phyloP scores from a whole-genome alignment of 768 basidiomycete genomes.

The Termitomyces sp. region DNA sequence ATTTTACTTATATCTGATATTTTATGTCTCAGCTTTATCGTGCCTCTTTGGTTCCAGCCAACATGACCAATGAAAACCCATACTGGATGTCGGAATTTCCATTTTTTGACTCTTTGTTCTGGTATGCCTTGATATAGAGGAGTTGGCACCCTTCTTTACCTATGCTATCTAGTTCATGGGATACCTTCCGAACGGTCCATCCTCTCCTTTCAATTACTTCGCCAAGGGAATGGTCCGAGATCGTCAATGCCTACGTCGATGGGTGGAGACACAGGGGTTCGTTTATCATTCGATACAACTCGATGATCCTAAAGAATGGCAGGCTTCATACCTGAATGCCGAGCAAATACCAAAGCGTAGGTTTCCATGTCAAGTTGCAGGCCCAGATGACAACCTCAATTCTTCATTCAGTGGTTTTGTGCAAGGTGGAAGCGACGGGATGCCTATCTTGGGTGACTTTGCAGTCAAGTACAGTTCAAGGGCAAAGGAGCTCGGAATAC shows the following conservation, averaged over 20 bases:
- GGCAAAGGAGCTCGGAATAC: constrained; percentile 36
- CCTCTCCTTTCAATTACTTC: constrained; percentile 43
- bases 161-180: constrained; percentile 40
- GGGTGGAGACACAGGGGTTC: constrained; percentile 46
- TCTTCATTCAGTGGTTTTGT: constrained; percentile 38
- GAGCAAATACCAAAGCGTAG: constrained; percentile 46
- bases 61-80: constrained; percentile 47
- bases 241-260: constrained; percentile 46
- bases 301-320: background rate
- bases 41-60: constrained; percentile 46
- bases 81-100: constrained; percentile 45
- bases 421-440: constrained; percentile 47
- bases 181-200: constrained; percentile 51
- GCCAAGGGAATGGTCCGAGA: constrained; percentile 43
- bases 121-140: constrained; percentile 24
- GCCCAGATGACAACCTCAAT: background rate
- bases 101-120: constrained; percentile 51
- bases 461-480: constrained; percentile 40
- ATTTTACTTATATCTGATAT: background rate
- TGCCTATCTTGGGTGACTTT: constrained; percentile 52
- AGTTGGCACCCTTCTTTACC: background rate
- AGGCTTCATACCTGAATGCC: constrained; percentile 50
- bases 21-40: constrained; percentile 38
- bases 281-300: background rate
- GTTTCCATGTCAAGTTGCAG: constrained; percentile 3